Conservation (phyloP, 805 yeast species). For the Wickerhamomyces chambardii region DNA sequence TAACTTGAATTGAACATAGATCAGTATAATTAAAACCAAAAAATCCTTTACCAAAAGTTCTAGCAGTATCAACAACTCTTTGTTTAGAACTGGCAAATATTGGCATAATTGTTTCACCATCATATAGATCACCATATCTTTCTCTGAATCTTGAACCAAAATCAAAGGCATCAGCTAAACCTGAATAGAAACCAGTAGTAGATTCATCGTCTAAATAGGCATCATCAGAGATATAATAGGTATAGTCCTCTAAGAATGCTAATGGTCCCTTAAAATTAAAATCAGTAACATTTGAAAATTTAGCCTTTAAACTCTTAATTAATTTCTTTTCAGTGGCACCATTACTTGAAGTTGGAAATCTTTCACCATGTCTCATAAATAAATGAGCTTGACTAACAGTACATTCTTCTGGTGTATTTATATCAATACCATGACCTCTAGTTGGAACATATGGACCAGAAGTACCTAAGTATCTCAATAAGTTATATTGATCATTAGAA, state of each 20-base stretch:
- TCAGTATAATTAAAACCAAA: conserved; percentile 29
- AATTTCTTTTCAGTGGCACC: conserved; percentile 13
- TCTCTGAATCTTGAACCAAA: conserved; percentile 36
- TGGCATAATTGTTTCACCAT: conserved; percentile 27
- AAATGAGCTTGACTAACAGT: conserved; percentile 59
- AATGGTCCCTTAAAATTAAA: conserved; percentile 38
- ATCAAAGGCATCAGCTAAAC: conserved; percentile 32
- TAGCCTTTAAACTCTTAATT: conserved; percentile 22
- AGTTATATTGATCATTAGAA: conserved; percentile 9
- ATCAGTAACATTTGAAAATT: conserved; percentile 17
- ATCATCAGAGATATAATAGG: conserved; percentile 33
- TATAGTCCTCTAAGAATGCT: conserved; percentile 43
- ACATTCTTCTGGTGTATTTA: conserved; percentile 40
- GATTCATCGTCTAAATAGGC: conserved; percentile 33
- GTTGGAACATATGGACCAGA: conserved; percentile 46
- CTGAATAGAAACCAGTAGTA: conserved; percentile 32
- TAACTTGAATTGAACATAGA: conserved; percentile 21
- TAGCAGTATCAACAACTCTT: conserved; percentile 37
- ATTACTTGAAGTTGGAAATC: conserved; percentile 50
- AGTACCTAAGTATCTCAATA: conserved; percentile 40
- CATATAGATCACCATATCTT: conserved; percentile 32
- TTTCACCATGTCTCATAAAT: conserved; percentile 71
- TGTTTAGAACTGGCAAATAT: conserved; percentile 40
- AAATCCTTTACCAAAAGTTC: conserved; percentile 39
- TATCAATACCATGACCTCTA: conserved; percentile 43